These are phyloP conservation scores for Colletotrichum zoysiae DNA, from an alignment of 2,329 filamentous ascomycete genomes.

Conservation along the genomic window DNA sequence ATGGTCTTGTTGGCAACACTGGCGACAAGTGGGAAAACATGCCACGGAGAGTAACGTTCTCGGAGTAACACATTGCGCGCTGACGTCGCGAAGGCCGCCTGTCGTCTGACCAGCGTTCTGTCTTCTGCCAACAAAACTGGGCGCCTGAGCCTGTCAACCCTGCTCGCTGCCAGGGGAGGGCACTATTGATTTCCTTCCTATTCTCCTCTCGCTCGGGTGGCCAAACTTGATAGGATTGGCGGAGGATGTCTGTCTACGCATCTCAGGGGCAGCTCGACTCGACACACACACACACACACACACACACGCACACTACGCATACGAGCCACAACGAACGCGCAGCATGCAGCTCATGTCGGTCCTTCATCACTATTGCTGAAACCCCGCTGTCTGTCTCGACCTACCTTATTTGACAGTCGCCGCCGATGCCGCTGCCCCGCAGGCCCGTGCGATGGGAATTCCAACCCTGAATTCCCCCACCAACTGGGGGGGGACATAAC, in stretches of 20 bases:
- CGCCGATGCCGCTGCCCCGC: slow-evolving; percentile 14
- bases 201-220: slow-evolving; percentile 11
- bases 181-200: slow-evolving; percentile 29
- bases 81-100: not conserved
- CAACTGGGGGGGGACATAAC: not conserved
- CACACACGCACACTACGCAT: not conserved
- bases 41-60: not conserved
- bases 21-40: not conserved
- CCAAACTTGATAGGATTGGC: too few species aligned
- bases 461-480: not conserved
- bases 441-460: not conserved
- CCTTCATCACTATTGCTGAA: not conserved
- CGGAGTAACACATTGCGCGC: slow-evolving; percentile 8
- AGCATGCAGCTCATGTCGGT: not conserved
- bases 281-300: not conserved
- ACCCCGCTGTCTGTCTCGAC: not conserved
- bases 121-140: not conserved
- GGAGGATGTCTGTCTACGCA: slow-evolving; percentile 15
- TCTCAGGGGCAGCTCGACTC: not conserved
- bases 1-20: rapidly evolving
- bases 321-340: not conserved
- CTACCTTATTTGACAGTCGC: slow-evolving; percentile 24
- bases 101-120: not conserved
- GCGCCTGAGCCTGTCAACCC: not conserved
- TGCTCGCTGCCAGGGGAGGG: not conserved